A percentile compares a stretch with the other conserved stretches of the same genome.
Conservation (phyloP, 495 filamentous ascomycete genomes). For the Aspergillus egyptiacus region DNA sequence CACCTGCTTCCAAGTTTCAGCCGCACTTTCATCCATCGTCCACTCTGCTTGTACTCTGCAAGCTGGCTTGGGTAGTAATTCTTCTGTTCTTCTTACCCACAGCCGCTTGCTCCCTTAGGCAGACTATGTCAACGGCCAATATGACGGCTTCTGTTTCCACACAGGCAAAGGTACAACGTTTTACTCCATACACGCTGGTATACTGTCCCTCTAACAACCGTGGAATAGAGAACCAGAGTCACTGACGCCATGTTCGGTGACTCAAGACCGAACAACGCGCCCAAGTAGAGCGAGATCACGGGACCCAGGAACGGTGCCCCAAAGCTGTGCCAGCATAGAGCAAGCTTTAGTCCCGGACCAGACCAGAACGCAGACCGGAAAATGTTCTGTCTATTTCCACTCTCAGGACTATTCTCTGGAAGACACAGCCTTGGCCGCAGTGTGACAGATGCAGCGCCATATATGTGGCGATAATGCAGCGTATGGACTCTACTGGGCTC, state of each 20-base stretch:
- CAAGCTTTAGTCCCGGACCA: background rate
- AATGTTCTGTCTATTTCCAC: background rate
- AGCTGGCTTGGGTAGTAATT: too few species aligned
- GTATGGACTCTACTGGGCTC: background rate
- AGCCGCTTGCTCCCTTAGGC: background rate
- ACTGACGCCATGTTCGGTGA: background rate
- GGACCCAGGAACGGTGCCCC: background rate
- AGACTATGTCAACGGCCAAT: background rate
- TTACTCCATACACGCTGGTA: too few species aligned
- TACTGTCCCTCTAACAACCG: too few species aligned
- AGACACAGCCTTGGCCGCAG: background rate
- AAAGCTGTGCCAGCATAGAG: background rate
- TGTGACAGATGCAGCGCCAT: background rate
- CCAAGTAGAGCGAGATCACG: too few species aligned
- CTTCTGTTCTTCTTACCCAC: background rate
- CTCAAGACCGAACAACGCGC: too few species aligned
- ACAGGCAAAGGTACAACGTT: too few species aligned
- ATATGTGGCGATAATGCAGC: background rate
- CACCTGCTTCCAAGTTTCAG: background rate
- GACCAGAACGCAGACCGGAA: background rate
- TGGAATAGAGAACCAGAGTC: background rate
- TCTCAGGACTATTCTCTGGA: background rate
- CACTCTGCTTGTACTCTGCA: too few species aligned
- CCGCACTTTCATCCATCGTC: too few species aligned
- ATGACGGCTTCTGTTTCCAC: background rate